Evolutionary conservation across 2,329 filamentous ascomycete species (phyloP), one percentile per base, ranked within the genome.

Genomic region (Clarireedia paspali): DNA sequence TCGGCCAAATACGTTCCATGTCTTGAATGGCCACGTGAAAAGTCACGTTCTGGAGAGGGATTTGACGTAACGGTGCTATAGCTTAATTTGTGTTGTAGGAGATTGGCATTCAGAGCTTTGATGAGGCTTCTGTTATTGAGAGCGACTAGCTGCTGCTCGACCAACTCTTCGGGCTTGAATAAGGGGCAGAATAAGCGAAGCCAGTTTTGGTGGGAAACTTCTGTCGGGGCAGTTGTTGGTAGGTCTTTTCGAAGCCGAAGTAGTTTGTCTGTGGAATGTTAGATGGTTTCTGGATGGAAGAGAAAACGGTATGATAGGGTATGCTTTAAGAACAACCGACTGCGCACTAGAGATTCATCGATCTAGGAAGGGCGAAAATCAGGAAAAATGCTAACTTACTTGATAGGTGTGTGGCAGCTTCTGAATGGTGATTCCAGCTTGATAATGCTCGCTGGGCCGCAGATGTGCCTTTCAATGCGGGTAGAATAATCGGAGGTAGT

Each of bases 231-330:
- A 56, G 72, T 77, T 59, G 70, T 80, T 63, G 70, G 72, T 59
- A 72, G 76, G 26, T 77, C 73, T 67, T 87, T 87, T 50, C 83
- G 77, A 15, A 86, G 73, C 17, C 85, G 81, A 27, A 87, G 75
- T 14, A 86, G 69, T 59, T 79, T 78, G 17, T 74, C 77, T 71
- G 57, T 68, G 63, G 14, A 38, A 2, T 34, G n/a, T 20, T 30
- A 9, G 36, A 30, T 50, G 57, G 36, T 59, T 38, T 46, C 62
- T 48, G 36, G 17, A 36, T 0, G 12, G 12, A 14, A 20, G 14
- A 45, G 42, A 26, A n/a, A 20, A 17, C 14, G 6, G 4, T 3
- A 12, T 40, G 14, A 40, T 40, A 4, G 14, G 5, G 14, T 40
- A n/a, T 10, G 38, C 1, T 6, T 14, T 40, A n/a, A 17, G 2